Evolutionary conservation across 371 early-diverging fungal species (phyloP), one percentile per base, ranked within the genome.

Genomic region (Rhizomucor pusillus): DNA sequence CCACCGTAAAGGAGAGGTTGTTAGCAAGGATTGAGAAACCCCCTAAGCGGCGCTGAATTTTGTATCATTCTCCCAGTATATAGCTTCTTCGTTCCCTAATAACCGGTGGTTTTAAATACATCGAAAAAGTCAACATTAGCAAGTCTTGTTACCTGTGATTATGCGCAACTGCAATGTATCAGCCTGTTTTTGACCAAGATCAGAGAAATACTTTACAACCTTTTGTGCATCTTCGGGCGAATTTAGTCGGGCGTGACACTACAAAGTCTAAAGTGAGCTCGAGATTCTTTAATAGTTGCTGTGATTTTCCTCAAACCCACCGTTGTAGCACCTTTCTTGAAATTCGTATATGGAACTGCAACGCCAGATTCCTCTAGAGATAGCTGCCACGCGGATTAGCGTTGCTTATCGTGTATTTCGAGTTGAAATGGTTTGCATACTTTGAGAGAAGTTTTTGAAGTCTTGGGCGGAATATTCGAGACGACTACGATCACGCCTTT

Each of bases 281-380:
- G 7, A 29, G 29, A 3, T 29, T 43, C 48, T 54, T 45, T 25
- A 20, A 35, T 36, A 0, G 22, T 18, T 19, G 19, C 13, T 13
- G 14, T 29, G 20, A 51, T 34, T 34, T 19, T 29, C 3, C 4
- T 6, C 19, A 7, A 7, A 13, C 5, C 14, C 36, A n/a, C 5
- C 20, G 29, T 20, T 3, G 12, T 43, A n/a, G 13, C 22, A 14
- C 46, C 36, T 24, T 67, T 73, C 41, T 69, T 73, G 23, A 65
- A 54, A 11, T 63, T 62, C 43, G 71, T 54, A 45, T 61, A 77
- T 0, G 61, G 65, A 46, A 77, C 40, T 4, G 53, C 36, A 4
- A 60, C 54, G n/a, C 63, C 69, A 1, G 77, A 65, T 18, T 62
- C 46, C 37, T 73, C 53, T 34, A 76, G 33, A 22, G 71, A 50